These are phyloP conservation scores for Leptomonas seymouri DNA, from an alignment of 208 protist genomes.

Conservation along the genomic window DNA sequence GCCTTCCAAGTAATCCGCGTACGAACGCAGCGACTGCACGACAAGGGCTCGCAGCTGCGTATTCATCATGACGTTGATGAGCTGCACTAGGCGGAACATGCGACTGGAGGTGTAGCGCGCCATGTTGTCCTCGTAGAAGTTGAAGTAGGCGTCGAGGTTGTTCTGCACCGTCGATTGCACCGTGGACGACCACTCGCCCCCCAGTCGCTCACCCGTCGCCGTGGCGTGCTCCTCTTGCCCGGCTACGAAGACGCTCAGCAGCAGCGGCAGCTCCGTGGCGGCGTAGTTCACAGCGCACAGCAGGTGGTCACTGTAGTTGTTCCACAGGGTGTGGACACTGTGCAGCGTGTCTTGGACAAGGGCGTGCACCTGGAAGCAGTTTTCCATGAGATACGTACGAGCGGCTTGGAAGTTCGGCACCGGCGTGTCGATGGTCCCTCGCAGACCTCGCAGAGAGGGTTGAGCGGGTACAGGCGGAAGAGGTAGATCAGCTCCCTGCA, in stretches of 20 bases:
- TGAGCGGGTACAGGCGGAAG: conserved; percentile 27
- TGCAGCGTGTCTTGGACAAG: conserved; percentile 84
- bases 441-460: conserved; percentile 59
- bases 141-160: conserved; percentile 92
- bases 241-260: conserved; percentile 74
- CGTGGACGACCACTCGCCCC: conserved; percentile 92
- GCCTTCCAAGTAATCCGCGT: conserved; percentile 68
- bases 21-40: conserved; percentile 77
- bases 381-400: conserved; percentile 72
- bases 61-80: conserved; percentile 93
- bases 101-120: conserved; percentile 79
- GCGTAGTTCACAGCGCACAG: conserved; percentile 72
- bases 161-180: conserved; percentile 93
- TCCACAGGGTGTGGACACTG: conserved; percentile 83
- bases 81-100: conserved; percentile 90
- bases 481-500: conserved; percentile 36
- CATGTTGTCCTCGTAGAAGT: conserved; percentile 94
- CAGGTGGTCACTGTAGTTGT: conserved; percentile 50
- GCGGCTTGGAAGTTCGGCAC: conserved; percentile 77
- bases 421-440: conserved; percentile 82
- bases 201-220: conserved; percentile 75
- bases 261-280: conserved; percentile 55
- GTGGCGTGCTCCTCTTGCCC: conserved; percentile 63
- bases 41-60: conserved; percentile 85
- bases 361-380: conserved; percentile 89